Percentiles rank a stretch among this genome's conserved stretches.
phyloP scores from a whole-genome alignment of 1,139 yeast genomes.

The Hyphopichia khmerensis region DNA sequence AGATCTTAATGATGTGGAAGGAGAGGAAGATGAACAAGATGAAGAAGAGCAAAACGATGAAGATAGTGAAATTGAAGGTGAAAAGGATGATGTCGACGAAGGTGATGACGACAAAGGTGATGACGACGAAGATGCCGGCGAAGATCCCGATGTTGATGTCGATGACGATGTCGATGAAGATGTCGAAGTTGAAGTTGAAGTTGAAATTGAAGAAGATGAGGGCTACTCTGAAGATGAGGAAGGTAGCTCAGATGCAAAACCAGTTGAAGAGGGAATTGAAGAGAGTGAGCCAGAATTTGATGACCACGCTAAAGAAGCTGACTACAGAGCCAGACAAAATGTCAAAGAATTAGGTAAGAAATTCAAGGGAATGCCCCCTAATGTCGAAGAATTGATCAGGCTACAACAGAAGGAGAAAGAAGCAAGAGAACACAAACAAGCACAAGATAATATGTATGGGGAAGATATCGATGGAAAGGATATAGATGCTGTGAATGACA shows the following conservation, averaged over 20 bases:
- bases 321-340: slow-evolving; percentile 5
- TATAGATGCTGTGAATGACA: background rate
- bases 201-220: slow-evolving; percentile 5
- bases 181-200: slow-evolving; percentile 6
- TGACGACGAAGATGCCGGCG: background rate
- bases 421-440: background rate
- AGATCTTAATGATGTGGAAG: too few species aligned
- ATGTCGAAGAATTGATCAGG: background rate
- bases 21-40: slow-evolving; percentile 3
- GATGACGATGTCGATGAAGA: slow-evolving; percentile 3
- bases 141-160: slow-evolving; percentile 1
- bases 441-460: background rate
- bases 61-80: background rate
- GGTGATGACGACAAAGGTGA: background rate
- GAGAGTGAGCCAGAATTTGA: slow-evolving; percentile 2
- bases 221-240: background rate
- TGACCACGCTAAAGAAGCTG: slow-evolving; percentile 4
- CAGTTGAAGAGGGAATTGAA: too few species aligned
- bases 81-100: background rate
- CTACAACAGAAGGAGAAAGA: background rate
- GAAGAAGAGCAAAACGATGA: slow-evolving; percentile 3
- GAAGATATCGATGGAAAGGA: background rate
- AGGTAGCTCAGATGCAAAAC: too few species aligned
- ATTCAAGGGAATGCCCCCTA: background rate
- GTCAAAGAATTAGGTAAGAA: background rate